Evolutionary conservation across 2,329 filamentous ascomycete species (phyloP).

Genomic region (Neoascochyta sp.): DNA sequence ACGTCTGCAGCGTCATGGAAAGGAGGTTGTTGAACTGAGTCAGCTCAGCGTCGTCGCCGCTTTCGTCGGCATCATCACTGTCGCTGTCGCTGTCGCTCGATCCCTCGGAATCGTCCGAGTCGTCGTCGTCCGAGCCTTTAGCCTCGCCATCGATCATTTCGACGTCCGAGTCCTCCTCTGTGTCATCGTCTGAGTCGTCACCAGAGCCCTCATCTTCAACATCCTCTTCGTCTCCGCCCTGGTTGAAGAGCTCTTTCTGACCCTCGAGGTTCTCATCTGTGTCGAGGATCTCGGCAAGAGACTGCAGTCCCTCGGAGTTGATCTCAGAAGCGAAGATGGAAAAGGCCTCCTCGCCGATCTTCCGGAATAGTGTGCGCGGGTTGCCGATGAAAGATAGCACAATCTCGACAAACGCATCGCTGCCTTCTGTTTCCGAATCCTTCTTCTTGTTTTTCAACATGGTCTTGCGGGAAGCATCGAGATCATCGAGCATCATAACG

Average conservation of each 20-base stretch:
- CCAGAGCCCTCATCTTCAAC: slow-evolving; percentile 45
- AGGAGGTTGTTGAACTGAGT: slow-evolving; percentile 71
- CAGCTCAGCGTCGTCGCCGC: slow-evolving; percentile 51
- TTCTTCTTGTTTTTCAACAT: slow-evolving; percentile 44
- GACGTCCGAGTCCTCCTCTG: slow-evolving; percentile 44
- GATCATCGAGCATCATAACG: slow-evolving; percentile 73
- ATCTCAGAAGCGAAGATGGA: slow-evolving; percentile 73
- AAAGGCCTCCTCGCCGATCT: slow-evolving; percentile 85
- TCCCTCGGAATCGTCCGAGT: slow-evolving; percentile 16
- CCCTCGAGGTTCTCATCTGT: slow-evolving; percentile 79
- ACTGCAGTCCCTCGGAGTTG: slow-evolving; percentile 67
- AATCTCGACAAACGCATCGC: slow-evolving; percentile 67
- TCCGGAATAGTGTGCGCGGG: slow-evolving; percentile 77
- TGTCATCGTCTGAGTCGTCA: slow-evolving; percentile 47
- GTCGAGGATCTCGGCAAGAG: slow-evolving; percentile 64
- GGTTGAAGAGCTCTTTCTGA: slow-evolving; percentile 80
- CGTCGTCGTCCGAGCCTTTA: slow-evolving; percentile 21
- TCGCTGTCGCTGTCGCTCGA: slow-evolving; percentile 21
- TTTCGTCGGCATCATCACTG: slow-evolving; percentile 20
- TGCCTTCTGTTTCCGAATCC: slow-evolving; percentile 19
- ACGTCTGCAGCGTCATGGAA: slow-evolving; percentile 70
- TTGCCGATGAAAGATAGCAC: slow-evolving; percentile 85
- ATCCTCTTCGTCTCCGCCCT: slow-evolving; percentile 43
- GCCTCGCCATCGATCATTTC: slow-evolving; percentile 44
- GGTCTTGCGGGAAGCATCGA: slow-evolving; percentile 70